phyloP scores from a whole-genome alignment of 768 basidiomycete species.

The Strobilomyces dryophilus region DNA sequence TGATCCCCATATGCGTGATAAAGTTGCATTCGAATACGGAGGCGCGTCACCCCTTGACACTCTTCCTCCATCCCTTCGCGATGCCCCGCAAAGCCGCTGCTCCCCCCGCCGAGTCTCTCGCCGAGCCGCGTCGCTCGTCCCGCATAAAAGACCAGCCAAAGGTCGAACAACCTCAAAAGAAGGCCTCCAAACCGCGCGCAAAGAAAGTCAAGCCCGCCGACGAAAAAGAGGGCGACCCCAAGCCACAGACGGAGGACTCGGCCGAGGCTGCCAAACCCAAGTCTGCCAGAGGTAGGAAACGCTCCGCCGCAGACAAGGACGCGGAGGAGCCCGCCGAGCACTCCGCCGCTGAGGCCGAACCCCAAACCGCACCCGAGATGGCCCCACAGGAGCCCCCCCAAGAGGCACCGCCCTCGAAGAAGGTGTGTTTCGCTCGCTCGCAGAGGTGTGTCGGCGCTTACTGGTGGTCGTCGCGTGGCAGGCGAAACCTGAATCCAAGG shows the following conservation, averaged over 20 bases:
- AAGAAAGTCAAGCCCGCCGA: conserved; percentile 38
- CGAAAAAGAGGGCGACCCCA: conserved; percentile 44
- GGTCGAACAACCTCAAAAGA: conserved; percentile 48
- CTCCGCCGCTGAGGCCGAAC: conserved; percentile 34
- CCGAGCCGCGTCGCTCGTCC: conserved; percentile 64
- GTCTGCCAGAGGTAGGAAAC: conserved; percentile 53
- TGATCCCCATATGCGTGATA: conserved; percentile 31
- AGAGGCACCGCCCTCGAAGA: conserved; percentile 58
- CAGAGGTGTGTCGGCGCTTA: neutral
- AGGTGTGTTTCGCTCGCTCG: conserved; percentile 37
- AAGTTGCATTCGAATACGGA: conserved; percentile 31
- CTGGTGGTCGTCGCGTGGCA: conserved; percentile 14
- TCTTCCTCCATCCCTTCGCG: conserved; percentile 6
- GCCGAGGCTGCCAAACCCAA: conserved; percentile 38
- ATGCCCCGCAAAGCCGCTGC: conserved; percentile 75
- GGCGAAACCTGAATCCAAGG: conserved; percentile 42
- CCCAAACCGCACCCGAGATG: no score
- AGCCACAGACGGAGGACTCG: conserved; percentile 31
- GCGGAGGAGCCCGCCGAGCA: conserved; percentile 35
- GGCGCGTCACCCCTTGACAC: conserved; percentile 30
- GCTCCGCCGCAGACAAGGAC: conserved; percentile 39
- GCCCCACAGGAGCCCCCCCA: conserved; percentile 50
- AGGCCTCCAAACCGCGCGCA: conserved; percentile 58
- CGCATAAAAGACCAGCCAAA: conserved; percentile 75
- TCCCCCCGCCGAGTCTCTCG: conserved; percentile 31